Conservation (phyloP, 306 rosid genomes). For the Herpetospermum pedunculosum region DNA sequence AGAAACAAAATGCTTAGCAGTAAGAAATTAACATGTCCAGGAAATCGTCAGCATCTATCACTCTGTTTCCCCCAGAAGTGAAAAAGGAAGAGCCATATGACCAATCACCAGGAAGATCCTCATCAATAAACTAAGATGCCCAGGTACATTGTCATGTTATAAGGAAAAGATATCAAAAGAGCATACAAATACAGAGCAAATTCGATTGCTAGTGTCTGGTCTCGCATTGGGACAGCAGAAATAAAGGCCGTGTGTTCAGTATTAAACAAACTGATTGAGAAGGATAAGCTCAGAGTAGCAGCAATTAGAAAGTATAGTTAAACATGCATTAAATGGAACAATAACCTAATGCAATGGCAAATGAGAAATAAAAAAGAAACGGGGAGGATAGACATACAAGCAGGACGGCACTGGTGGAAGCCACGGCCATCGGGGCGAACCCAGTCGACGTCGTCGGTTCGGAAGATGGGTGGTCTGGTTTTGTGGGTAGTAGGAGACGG, state of each 20-base stretch:
- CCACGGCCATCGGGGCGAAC: constrained; percentile 78
- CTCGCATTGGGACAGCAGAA: not conserved
- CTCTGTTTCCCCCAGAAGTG: not conserved
- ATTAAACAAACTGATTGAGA: not conserved
- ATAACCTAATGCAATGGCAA: not conserved
- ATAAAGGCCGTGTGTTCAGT: not conserved
- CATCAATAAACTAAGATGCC: not conserved
- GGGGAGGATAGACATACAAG: constrained; percentile 31
- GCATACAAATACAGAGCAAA: not conserved
- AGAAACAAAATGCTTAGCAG: not conserved
- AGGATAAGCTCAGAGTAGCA: not conserved
- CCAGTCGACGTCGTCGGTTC: constrained; percentile 42
- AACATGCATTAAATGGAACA: not conserved
- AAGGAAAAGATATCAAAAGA: not conserved
- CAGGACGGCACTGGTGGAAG: constrained; percentile 87
- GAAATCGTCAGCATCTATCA: not conserved
- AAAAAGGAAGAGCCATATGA: not conserved
- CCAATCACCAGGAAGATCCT: not conserved
- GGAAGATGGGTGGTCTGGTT: constrained; percentile 24
- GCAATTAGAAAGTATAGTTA: not conserved
- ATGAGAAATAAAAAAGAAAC: not conserved
- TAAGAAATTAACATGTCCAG: not conserved
- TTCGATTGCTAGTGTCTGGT: not conserved
- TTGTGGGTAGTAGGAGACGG: constrained; percentile 45
- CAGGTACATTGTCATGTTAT: not conserved